Evolutionary conservation across 352 stramenopile species (phyloP).

Genomic region (Pythium folliculosum): DNA sequence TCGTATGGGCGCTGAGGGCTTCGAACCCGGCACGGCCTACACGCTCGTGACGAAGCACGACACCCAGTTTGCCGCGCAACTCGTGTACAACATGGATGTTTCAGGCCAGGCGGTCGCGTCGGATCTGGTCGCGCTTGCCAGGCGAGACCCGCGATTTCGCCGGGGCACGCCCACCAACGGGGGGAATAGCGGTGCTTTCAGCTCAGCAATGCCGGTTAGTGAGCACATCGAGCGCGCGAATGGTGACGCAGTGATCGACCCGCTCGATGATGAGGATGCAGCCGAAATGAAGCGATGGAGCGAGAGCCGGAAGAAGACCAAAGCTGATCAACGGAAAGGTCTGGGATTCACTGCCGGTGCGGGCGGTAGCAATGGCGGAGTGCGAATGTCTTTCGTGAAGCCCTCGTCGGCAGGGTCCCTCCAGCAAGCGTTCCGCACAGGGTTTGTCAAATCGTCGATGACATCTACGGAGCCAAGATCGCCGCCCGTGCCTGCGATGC

Average conservation of each 20-base stretch:
- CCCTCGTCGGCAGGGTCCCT: not conserved
- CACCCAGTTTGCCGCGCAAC: conserved; percentile 66
- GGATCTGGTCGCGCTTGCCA: conserved; percentile 64
- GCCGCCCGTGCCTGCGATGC: not conserved
- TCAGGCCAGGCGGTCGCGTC: conserved; percentile 55
- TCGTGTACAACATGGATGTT: conserved; percentile 87
- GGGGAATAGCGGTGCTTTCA: not conserved
- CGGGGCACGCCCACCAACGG: conserved; percentile 34
- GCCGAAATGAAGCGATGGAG: conserved; percentile 64
- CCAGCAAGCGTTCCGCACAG: conserved; percentile 21
- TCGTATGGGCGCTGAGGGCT: conserved; percentile 79
- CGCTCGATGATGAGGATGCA: conserved; percentile 48
- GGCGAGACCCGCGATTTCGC: conserved; percentile 50
- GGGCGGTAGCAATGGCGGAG: conserved; percentile 1
- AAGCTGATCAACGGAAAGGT: conserved; percentile 68
- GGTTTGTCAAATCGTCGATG: conserved; percentile 32
- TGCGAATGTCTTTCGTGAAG: conserved; percentile 20
- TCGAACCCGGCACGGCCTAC: conserved; percentile 81
- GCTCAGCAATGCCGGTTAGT: not conserved
- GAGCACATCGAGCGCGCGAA: not conserved
- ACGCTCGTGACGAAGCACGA: conserved; percentile 79
- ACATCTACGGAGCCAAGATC: not conserved
- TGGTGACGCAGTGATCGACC: not conserved
- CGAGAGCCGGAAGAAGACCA: conserved; percentile 53
- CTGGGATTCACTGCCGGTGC: conserved; percentile 50